Evolutionary conservation across 2,329 filamentous ascomycete genomes (phyloP).

Genomic region (Stagonosporopsis rhizophila): DNA sequence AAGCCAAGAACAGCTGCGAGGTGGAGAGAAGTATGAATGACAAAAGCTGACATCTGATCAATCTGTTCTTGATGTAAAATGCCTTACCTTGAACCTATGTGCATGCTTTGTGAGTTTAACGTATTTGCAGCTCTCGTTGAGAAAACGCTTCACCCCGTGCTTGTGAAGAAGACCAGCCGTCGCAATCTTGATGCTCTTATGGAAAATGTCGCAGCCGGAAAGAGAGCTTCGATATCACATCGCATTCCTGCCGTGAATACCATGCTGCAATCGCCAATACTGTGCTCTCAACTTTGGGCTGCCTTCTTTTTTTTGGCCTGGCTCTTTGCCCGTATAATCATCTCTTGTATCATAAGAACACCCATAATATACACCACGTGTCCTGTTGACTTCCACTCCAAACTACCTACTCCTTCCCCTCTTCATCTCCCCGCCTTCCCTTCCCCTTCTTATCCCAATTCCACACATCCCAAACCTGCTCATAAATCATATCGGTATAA

Average conservation of each 20-base stretch:
- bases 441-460: conserved; percentile 52
- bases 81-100: too few species aligned
- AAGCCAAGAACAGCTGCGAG: neutral
- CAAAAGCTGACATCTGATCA: neutral
- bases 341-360: conserved; percentile 14
- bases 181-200: neutral
- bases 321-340: neutral
- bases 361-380: conserved; percentile 12
- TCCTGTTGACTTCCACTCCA: neutral
- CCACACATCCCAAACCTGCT: conserved; percentile 58
- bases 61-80: too few species aligned
- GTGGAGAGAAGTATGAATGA: neutral
- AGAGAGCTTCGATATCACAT: too few species aligned
- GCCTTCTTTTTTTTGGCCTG: neutral
- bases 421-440: conserved; percentile 35
- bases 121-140: neutral
- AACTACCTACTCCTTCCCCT: conserved; percentile 32
- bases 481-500: conserved; percentile 53
- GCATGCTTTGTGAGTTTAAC: too few species aligned
- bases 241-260: neutral
- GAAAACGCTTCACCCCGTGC: neutral
- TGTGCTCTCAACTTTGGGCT: neutral
- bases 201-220: neutral
- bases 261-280: neutral
- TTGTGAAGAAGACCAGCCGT: neutral